Base-by-base conservation (phyloP, 192 early-diverging fungal genomes). In the Coemansia erecta region DNA sequence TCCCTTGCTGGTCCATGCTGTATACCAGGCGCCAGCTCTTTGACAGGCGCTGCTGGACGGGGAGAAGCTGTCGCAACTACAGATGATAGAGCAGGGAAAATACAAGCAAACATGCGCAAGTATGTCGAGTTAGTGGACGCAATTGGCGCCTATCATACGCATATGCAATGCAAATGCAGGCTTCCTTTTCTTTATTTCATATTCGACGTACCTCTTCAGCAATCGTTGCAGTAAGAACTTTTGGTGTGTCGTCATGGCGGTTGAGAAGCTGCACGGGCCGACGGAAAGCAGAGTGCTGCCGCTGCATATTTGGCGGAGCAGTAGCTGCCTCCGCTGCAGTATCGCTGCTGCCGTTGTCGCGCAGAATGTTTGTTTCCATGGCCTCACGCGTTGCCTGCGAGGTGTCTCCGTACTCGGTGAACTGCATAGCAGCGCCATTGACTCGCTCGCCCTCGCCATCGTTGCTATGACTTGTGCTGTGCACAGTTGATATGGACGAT, bases 1-100 rank as follows among this genome's bases (percentile, higher is more conserved):
- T 91, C 4, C 97, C 97, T 67, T 98, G 93, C 65, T 95, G 91
- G 55, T 97, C 94, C 46, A 95, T 81, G 46, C 89, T 91, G 71
- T 98, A 98, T 3, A 94, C 65, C 24, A 98, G 81, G 12, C 72
- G 85, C 91, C 92, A 94, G 49, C 71, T 83, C 39, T 86, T 72
- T 4, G 91, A 77, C 60, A 95, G 82, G 33, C 89, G 83, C 23
- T 90, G 77, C 45, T 94, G 74, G 5, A 88, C 85, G 5, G 94
- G 94, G 40, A 98, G 69, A 51, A 84, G 52, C 6, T 83, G 79
- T n/a, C 89, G 88, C 47, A 98, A 64, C 92, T 94, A 70, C 56
- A 75, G 8, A 31, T 21, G 11, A 48, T 53, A 19, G 26, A 52
- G 47, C 15, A 28, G 22, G 10, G 26, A 0, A 58, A 61, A 33